Evolutionary conservation across 75 land plant genomes (phyloP).

Genomic region (Pinus taeda): DNA sequence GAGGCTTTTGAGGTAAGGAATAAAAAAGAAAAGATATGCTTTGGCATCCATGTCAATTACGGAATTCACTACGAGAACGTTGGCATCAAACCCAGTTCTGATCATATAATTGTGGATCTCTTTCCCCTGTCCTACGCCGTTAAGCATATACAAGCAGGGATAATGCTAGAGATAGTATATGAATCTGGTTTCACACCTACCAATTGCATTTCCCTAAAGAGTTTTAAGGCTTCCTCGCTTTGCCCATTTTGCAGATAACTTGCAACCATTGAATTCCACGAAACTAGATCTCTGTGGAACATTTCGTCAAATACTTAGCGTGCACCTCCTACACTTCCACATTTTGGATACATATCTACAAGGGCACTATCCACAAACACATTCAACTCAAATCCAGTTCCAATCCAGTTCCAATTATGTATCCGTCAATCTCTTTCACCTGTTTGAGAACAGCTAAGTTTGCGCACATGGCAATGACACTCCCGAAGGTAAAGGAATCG

Average conservation of each 20-base stretch:
- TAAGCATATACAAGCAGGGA: conserved; percentile 2
- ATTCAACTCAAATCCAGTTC: too few species aligned
- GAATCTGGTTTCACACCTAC: conserved; percentile 24
- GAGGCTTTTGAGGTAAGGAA: too few species aligned
- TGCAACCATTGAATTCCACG: too few species aligned
- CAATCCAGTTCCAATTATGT: too few species aligned
- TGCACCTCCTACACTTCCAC: too few species aligned
- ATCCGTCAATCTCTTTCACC: conserved; percentile 29
- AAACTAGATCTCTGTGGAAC: too few species aligned
- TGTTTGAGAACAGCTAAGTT: conserved; percentile 13
- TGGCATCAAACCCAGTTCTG: conserved; percentile 35
- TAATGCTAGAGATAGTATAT: conserved; percentile 36
- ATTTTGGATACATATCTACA: not conserved
- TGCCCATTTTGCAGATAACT: conserved; percentile 13
- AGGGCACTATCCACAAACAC: too few species aligned
- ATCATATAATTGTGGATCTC: conserved; percentile 43
- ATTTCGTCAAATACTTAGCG: too few species aligned
- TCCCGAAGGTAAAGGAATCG: conserved; percentile 33
- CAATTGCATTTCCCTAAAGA: conserved; percentile 28
- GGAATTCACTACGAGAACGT: conserved; percentile 35
- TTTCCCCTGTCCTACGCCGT: conserved; percentile 21
- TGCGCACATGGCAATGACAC: conserved; percentile 40
- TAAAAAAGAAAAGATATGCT: too few species aligned
- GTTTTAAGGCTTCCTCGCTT: conserved; percentile 15
- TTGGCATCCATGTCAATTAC: conserved; percentile 64